Conservation (phyloP, 1,139 yeast genomes). For the Scheffersomyces illinoinensis region DNA sequence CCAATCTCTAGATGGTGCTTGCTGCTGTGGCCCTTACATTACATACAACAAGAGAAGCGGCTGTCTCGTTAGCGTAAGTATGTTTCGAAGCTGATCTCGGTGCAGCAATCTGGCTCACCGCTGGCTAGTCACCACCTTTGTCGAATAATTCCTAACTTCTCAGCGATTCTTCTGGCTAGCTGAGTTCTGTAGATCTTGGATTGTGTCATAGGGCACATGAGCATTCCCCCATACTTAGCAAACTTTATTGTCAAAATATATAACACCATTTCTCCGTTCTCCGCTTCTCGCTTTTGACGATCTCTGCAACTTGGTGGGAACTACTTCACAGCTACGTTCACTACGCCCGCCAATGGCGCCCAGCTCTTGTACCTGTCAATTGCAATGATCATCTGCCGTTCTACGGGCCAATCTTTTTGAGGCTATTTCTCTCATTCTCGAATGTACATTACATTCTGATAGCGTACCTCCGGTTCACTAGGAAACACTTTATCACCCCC, state of each 20-base stretch:
- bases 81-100: neutral
- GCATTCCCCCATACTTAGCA: neutral
- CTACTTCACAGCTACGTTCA: too few species aligned
- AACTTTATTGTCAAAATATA: neutral
- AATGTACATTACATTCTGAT: too few species aligned
- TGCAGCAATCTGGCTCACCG: neutral
- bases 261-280: neutral
- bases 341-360: too few species aligned
- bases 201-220: neutral
- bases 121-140: neutral
- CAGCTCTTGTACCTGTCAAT: too few species aligned
- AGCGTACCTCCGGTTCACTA: neutral
- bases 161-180: neutral
- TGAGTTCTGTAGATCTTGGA: neutral
- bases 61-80: neutral
- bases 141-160: neutral
- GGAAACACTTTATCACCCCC: neutral
- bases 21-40: neutral
- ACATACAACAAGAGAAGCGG: neutral
- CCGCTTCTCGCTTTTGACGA: neutral
- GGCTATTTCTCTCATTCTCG: too few species aligned
- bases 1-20: neutral
- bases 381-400: too few species aligned
- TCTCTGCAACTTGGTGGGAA: too few species aligned
- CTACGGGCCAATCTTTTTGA: too few species aligned